These are phyloP conservation scores for Hemileccinum impolitum DNA, from an alignment of 768 basidiomycete species.

Conservation along the genomic window DNA sequence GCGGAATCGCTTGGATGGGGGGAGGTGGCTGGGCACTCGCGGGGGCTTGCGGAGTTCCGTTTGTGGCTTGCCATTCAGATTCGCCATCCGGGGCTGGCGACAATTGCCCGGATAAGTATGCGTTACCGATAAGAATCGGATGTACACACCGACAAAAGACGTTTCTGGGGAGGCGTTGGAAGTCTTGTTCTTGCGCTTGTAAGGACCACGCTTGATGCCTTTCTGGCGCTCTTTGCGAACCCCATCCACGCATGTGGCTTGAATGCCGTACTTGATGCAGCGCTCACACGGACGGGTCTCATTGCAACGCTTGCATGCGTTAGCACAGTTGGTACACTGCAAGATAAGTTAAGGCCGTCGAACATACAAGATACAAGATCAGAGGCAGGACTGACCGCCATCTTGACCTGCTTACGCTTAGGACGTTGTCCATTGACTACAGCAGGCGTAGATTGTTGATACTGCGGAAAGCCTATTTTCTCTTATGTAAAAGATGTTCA, in stretches of 20 bases:
- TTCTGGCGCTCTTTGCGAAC: slow-evolving; percentile 64
- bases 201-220: slow-evolving; percentile 55
- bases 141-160: slow-evolving; percentile 20
- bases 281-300: slow-evolving; percentile 60
- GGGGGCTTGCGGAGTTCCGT: slow-evolving; percentile 18
- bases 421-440: slow-evolving; percentile 25
- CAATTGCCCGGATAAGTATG: slow-evolving; percentile 13
- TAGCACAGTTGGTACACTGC: slow-evolving; percentile 56
- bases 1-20: slow-evolving; percentile 23
- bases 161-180: slow-evolving; percentile 17
- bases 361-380: slow-evolving; percentile 1
- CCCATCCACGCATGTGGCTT: slow-evolving; percentile 55
- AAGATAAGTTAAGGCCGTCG: slow-evolving; percentile 1
- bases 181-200: slow-evolving; percentile 49
- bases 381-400: slow-evolving; percentile 42
- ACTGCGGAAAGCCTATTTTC: slow-evolving; percentile 32
- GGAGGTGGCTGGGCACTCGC: slow-evolving; percentile 21
- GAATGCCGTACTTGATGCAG: slow-evolving; percentile 60
- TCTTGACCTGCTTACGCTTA: slow-evolving; percentile 58
- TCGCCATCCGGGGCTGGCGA: slow-evolving; percentile 24
- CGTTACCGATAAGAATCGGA: slow-evolving; percentile 2
- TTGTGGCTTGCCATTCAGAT: slow-evolving; percentile 32
- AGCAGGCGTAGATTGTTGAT: slow-evolving; percentile 22
- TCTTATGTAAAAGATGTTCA: slow-evolving; percentile 11
- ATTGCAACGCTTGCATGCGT: slow-evolving; percentile 56